Base-by-base conservation (phyloP, 345 rosid genomes). In the Viola odorata region DNA sequence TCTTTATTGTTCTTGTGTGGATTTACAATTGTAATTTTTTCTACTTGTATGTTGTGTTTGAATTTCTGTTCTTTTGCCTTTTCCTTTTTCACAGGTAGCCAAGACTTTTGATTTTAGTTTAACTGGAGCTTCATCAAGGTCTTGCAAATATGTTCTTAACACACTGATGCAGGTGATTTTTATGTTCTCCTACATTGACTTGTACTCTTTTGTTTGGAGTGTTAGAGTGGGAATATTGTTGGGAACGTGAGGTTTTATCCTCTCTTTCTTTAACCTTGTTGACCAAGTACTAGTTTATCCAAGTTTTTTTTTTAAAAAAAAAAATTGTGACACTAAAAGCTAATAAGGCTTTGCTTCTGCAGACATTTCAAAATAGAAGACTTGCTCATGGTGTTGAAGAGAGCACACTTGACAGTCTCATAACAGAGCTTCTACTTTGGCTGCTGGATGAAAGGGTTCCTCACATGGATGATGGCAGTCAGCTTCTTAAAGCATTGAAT, bases 401-500 rank as follows among this genome's bases (percentile, higher is more conserved):
- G 75, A 88, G 84, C 60, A 95, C 98, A 8, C 95, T 95, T 55
- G 96, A 91, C 75, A 81, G 85, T 77, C 96, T 95, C 53, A 95
- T 95, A 61, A 88, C 98, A 7, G 99, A 95, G 78, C 99, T 95
- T 61, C 79, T 95, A 37, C 96, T 95, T 71, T 88, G 96, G 95
- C 95, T 95, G 68, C 80, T 95, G 85, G 99, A 95, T 82, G 99
- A 95, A 74, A 84, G 98, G 71, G 99, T 95, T 73, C 95, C 99
- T 48, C 96, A 83, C 36, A 95, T 95, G 99, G 99, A 95, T 80
- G 99, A 95, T 82, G 99, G 98, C 66, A 86, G 97, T 76, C 99
- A 91, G 68, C 97, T 95, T 66, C 80, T 95, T 55, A 95, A 85
- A 85, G 98, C 99, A 64, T 64, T 95, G 77, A 95, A 95, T 70